phyloP scores from a whole-genome alignment of 148 eudicot species.

The Spergularia marina region DNA sequence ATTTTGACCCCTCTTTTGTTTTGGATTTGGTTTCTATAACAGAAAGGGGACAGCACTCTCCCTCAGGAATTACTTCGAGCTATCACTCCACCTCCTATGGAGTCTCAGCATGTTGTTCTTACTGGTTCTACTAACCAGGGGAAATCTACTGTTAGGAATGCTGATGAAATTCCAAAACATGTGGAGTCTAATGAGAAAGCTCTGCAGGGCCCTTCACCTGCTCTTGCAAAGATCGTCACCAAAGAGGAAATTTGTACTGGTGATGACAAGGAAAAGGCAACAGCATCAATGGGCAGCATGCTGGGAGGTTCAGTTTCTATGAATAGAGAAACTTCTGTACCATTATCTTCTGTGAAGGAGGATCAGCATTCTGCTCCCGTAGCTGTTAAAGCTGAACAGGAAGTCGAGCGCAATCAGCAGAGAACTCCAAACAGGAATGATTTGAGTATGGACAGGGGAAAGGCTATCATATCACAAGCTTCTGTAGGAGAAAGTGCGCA shows the following conservation, averaged over 20 bases:
- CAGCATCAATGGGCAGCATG: conserved; percentile 30
- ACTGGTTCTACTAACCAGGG: conserved; percentile 49
- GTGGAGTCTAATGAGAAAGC: conserved; percentile 55
- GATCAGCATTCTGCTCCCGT: conserved; percentile 37
- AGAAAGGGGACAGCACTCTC: conserved; percentile 91
- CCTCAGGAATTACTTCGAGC: conserved; percentile 86
- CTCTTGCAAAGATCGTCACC: conserved; percentile 28
- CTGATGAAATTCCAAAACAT: conserved; percentile 47
- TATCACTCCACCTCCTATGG: conserved; percentile 81
- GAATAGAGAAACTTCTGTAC: conserved; percentile 47
- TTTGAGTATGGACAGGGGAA: conserved; percentile 53
- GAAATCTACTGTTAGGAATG: conserved; percentile 42
- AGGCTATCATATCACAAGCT: conserved; percentile 50
- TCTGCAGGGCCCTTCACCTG: conserved; percentile 36
- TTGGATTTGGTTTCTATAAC: conserved; percentile 28
- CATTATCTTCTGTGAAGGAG: conserved; percentile 54
- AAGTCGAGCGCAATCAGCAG: conserved; percentile 46
- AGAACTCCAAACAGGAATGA: conserved; percentile 48
- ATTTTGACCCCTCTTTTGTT: conserved; percentile 14
- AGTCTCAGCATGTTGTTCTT: conserved; percentile 50
- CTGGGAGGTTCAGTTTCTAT: conserved; percentile 34
- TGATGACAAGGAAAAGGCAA: conserved; percentile 57
- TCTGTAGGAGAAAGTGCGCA: conserved; percentile 53
- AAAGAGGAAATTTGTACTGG: conserved; percentile 51
- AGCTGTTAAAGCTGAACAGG: conserved; percentile 61